Evolutionary conservation across 108 stramenopile species (phyloP).

Genomic region (Conticribra weissflogii): DNA sequence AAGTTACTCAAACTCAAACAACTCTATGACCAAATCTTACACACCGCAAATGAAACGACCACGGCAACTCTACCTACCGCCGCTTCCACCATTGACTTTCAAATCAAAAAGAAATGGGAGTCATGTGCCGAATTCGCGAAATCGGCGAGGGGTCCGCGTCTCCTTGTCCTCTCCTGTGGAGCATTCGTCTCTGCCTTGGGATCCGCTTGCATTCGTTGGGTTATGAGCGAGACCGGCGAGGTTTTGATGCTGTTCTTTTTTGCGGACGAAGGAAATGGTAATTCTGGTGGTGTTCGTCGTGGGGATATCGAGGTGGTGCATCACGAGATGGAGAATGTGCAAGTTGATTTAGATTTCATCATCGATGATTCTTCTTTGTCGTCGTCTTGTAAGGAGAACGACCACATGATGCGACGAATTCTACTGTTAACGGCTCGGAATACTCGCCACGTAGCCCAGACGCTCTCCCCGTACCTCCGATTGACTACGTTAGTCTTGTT

Average conservation of each 20-base stretch:
- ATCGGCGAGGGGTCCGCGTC: constrained; percentile 11
- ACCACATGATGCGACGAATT: neutral
- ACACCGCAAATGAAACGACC: too few relatives aligned
- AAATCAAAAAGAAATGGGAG: too few relatives aligned
- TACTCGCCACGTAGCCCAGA: constrained; percentile 10
- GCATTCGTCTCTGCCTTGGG: constrained; percentile 15
- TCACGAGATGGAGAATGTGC: too few relatives aligned
- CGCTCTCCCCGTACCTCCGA: constrained; percentile 36
- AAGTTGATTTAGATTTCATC: too few relatives aligned
- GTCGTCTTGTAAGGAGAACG: neutral
- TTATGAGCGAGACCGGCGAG: constrained; percentile 32
- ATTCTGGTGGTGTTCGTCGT: neutral
- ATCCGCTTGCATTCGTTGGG: constrained; percentile 7
- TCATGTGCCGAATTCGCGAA: too few relatives aligned
- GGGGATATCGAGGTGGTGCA: too few relatives aligned
- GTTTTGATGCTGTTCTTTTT: constrained; percentile 19
- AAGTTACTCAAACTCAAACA: too few relatives aligned
- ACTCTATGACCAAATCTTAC: too few relatives aligned
- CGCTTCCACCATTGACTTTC: neutral
- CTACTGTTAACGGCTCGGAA: too few relatives aligned
- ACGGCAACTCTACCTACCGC: neutral
- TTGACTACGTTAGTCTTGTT: constrained; percentile 20
- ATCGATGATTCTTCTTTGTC: too few relatives aligned
- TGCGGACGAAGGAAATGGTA: neutral
- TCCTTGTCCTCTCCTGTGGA: constrained; percentile 21